Base-by-base conservation (phyloP, 2,329 filamentous ascomycete species). In the Pseudogymnoascus sp. region DNA sequence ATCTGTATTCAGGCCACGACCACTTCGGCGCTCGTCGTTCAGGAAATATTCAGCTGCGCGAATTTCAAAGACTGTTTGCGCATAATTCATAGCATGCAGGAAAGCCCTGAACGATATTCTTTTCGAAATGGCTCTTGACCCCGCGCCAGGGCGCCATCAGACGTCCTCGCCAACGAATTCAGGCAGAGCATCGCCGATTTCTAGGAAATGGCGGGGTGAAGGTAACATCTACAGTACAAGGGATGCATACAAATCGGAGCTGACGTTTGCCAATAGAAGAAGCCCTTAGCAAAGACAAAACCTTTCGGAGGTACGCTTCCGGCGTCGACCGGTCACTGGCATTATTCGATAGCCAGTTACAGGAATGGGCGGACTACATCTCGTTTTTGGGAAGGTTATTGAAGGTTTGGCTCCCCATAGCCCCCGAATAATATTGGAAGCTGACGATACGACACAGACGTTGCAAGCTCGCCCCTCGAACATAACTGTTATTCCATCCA, bases 281-380 rank as follows among this genome's bases (percentile, higher is more conserved):
- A 60, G 68, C 77, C 60, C 78, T 78, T 13, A 77, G 77, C 47
- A 86, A 85, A 74, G 86, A 88, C 76, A 88, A 88, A 74, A 76
- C 82, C 62, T 93, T 91, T 74, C 91, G 93, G 68, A 89, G 93
- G 75, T 99, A 97, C 84, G 91, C 92, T 50, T 85, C 88, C 60
- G 89, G 87, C 64, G 87, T 99, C 68, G 93, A 97, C 72, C 86
- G 92, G 75, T 90, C 92, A 35, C 82, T 99, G 66, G 85, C 89
- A 53, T 82, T 96, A 35, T 99, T 97, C 78, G 95, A 99, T 74
- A 93, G 91, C 15, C 87, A 91, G 31, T 82, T 97, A 69, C 92
- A 97, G 77, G 95, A 99, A 85, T 99, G 95, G 95, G 95, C 96
- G 60, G 95, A 99, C 78, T 99, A 99, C 74, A 99, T 99, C 72